phyloP scores from a whole-genome alignment of 768 basidiomycete species.

The Calvatia gigantea region DNA sequence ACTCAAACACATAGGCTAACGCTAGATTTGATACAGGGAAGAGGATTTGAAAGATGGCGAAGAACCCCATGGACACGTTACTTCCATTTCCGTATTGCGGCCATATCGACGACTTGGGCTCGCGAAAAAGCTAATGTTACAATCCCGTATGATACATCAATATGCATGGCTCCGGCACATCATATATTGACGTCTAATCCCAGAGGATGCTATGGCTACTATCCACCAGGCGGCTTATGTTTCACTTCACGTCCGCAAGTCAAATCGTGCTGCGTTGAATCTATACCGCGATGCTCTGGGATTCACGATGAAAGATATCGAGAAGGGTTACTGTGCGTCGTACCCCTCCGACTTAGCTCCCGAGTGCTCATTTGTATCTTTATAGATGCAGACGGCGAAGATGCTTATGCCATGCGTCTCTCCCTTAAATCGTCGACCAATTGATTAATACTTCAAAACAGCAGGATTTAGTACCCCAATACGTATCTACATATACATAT shows the following conservation, averaged over 20 bases:
- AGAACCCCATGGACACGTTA: conserved; percentile 89
- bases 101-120: conserved; percentile 88
- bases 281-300: conserved; percentile 91
- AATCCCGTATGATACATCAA: conserved; percentile 69
- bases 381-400: conserved; percentile 91
- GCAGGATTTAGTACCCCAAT: conserved; percentile 17
- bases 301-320: conserved; percentile 83
- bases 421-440: conserved; percentile 44
- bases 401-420: conserved; percentile 89
- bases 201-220: conserved; percentile 90
- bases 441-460: not conserved
- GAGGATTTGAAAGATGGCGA: conserved; percentile 58
- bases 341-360: not conserved
- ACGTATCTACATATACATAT: conserved; percentile 6
- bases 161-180: not conserved
- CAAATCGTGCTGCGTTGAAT: conserved; percentile 87
- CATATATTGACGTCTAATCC: not conserved
- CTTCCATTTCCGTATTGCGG: conserved; percentile 91
- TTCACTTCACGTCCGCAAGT: conserved; percentile 91
- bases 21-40: conserved; percentile 45
- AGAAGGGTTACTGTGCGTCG: conserved; percentile 84
- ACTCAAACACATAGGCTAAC: not conserved
- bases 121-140: conserved; percentile 94
- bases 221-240: conserved; percentile 86
- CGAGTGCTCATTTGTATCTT: not conserved